Percentiles rank a stretch among this genome's conserved stretches.
These are phyloP conservation scores for Arachis monticola DNA, from an alignment of 331 rosid genomes.

Conservation along the genomic window DNA sequence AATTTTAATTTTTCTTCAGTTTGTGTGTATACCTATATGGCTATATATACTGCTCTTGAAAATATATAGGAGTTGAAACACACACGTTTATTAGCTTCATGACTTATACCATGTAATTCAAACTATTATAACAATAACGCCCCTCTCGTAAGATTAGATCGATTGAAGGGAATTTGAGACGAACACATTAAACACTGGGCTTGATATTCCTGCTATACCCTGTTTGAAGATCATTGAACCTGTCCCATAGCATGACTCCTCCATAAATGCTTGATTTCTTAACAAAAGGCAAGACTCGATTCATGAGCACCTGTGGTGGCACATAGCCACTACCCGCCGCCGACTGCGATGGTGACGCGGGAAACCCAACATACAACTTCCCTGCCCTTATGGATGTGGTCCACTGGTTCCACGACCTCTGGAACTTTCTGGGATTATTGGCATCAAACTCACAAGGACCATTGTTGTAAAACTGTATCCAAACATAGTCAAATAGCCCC, in stretches of 20 bases:
- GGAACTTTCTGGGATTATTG: conserved; percentile 15
- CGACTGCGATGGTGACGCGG: conserved; percentile 34
- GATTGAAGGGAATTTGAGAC: background rate
- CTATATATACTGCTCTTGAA: no score
- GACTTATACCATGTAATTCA: background rate
- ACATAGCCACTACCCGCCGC: conserved; percentile 51
- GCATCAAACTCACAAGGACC: conserved; percentile 44
- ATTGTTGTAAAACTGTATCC: conserved; percentile 72
- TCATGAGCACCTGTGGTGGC: background rate
- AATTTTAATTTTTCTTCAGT: no score
- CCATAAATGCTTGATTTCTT: conserved; percentile 44
- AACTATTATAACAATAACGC: background rate
- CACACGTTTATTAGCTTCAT: background rate
- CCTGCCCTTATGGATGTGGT: conserved; percentile 19
- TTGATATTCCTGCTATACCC: conserved; percentile 23
- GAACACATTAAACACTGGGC: background rate
- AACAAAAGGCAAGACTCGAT: conserved; percentile 46
- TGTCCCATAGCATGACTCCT: conserved; percentile 52
- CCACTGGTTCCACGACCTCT: conserved; percentile 50
- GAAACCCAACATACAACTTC: conserved; percentile 53
- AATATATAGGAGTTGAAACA: background rate
- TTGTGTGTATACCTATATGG: no score
- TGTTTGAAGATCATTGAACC: conserved; percentile 36
- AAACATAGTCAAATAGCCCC: conserved; percentile 60
- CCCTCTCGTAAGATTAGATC: background rate